Evolutionary conservation across 192 early-diverging fungal genomes (phyloP).

Genomic region (Backusella liffmaniae): DNA sequence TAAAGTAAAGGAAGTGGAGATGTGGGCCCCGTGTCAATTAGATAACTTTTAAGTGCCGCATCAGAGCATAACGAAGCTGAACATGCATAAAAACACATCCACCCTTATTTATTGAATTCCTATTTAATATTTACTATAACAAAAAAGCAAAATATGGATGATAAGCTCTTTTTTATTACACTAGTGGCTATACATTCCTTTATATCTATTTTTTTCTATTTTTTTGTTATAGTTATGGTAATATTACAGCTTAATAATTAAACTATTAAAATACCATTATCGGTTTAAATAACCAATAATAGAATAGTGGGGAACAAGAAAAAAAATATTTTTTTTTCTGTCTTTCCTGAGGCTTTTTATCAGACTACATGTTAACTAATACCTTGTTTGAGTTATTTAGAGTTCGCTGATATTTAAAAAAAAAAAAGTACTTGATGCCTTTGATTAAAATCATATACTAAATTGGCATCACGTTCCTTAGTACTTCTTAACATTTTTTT

Average conservation of each 20-base stretch:
- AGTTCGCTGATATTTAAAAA: not conserved
- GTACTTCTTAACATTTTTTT: not conserved
- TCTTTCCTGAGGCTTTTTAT: not conserved
- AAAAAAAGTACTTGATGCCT: not conserved
- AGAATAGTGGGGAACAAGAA: not conserved
- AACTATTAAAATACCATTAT: not conserved
- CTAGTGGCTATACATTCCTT: not conserved
- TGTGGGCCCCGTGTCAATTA: not conserved
- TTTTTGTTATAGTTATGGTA: not conserved
- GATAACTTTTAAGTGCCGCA: not conserved
- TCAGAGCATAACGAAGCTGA: not conserved
- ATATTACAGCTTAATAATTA: not conserved
- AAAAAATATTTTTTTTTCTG: not conserved
- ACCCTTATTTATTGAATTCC: not conserved
- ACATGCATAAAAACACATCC: not conserved
- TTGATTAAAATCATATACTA: not conserved
- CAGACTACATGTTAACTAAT: not conserved
- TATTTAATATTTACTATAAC: not conserved
- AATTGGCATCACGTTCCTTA: not conserved
- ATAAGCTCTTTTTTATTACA: not conserved
- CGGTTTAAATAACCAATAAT: conserved; percentile 6
- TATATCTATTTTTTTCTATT: not conserved
- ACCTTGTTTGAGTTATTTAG: not conserved
- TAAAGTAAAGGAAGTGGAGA: not conserved
- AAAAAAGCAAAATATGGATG: not conserved